Evolutionary conservation across 2,329 filamentous ascomycete species (phyloP).

Genomic region (Dryadomyces sulphureus): DNA sequence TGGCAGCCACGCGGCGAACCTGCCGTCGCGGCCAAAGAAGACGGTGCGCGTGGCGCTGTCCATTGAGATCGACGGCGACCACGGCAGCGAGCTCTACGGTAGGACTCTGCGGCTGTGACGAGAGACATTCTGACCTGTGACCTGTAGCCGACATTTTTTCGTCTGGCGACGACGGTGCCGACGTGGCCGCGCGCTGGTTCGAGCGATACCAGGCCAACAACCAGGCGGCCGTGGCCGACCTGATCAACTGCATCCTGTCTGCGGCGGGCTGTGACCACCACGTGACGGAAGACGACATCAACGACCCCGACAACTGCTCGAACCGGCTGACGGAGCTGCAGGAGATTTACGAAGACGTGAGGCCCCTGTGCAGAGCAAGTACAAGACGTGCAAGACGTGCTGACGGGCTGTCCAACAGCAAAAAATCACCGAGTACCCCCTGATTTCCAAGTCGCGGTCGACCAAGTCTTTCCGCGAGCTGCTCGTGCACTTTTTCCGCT

Average conservation of each 20-base stretch:
- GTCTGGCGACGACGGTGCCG: constrained; percentile 39
- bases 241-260: constrained; percentile 53
- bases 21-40: constrained; percentile 42
- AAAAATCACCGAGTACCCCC: constrained; percentile 78
- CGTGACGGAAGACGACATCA: constrained; percentile 69
- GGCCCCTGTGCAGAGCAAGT: constrained; percentile 10
- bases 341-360: constrained; percentile 67
- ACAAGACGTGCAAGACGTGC: background rate
- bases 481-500: constrained; percentile 64
- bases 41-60: constrained; percentile 37
- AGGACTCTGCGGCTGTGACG: constrained; percentile 12
- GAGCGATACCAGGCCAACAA: constrained; percentile 40
- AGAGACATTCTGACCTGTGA: background rate
- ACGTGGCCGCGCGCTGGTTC: constrained; percentile 46
- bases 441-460: constrained; percentile 68
- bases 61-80: constrained; percentile 34
- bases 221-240: constrained; percentile 39
- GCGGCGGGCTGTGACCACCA: constrained; percentile 69
- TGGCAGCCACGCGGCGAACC: constrained; percentile 25
- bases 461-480: constrained; percentile 64
- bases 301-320: constrained; percentile 75
- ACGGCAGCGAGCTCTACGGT: constrained; percentile 42
- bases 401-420: constrained; percentile 25
- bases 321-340: constrained; percentile 73
- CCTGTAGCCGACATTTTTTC: constrained; percentile 47